Percentiles rank a stretch among this genome's conserved stretches.
These are phyloP conservation scores for Talaromyces sp. DNA, from an alignment of 2,329 filamentous ascomycete species.

Conservation along the genomic window DNA sequence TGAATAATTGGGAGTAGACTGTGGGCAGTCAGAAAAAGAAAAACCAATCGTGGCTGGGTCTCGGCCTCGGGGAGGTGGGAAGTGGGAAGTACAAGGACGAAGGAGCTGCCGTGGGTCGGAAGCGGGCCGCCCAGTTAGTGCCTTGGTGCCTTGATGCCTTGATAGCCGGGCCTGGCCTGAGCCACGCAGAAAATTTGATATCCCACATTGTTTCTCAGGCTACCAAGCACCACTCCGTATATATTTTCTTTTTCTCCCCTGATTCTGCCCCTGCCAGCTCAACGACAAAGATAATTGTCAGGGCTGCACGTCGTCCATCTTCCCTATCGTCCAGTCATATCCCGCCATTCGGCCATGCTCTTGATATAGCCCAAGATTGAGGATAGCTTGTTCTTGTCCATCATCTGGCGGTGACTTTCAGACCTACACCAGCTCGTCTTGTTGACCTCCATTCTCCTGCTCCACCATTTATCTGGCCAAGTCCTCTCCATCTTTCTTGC, in stretches of 20 bases:
- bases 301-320: slow-evolving; percentile 1
- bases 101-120: background rate
- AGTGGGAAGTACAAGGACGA: background rate
- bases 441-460: background rate
- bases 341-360: slow-evolving; percentile 12
- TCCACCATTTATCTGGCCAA: background rate
- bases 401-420: slow-evolving; percentile 15
- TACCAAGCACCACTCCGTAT: background rate
- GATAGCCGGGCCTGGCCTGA: slow-evolving; percentile 6
- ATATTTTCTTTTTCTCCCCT: slow-evolving; percentile 5
- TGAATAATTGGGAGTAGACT: no score
- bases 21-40: background rate
- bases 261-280: background rate
- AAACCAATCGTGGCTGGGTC: background rate
- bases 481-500: background rate
- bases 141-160: slow-evolving; percentile 1
- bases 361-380: slow-evolving; percentile 1
- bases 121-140: background rate
- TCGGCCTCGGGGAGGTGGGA: background rate
- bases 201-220: background rate
- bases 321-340: slow-evolving; percentile 16
- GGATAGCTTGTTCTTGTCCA: slow-evolving; percentile 3
- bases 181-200: slow-evolving; percentile 8
- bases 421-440: background rate
- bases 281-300: background rate